These are phyloP conservation scores for Malus sylvestris DNA, from an alignment of 306 rosid genomes.

Conservation along the genomic window DNA sequence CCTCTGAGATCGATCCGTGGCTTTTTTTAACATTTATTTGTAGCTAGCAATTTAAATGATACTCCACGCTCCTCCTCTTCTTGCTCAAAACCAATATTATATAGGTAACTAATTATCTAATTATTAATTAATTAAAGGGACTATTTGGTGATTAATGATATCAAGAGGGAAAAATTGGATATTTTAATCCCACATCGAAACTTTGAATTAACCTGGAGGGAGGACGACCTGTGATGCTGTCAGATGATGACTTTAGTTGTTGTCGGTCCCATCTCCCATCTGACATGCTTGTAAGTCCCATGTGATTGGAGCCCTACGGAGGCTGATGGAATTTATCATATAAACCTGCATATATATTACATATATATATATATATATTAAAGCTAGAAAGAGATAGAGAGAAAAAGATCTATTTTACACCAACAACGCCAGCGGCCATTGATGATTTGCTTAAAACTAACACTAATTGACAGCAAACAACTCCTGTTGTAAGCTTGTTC, in stretches of 20 bases:
- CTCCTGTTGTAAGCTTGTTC: not conserved
- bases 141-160: not conserved
- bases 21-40: not conserved
- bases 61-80: not conserved
- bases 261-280: constrained; percentile 23
- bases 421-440: not conserved
- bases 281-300: constrained; percentile 33
- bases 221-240: constrained; percentile 3
- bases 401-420: not conserved
- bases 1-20: not conserved
- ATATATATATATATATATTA: not conserved
- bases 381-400: not conserved
- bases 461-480: constrained; percentile 10
- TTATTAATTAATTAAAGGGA: not conserved
- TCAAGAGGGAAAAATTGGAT: not conserved
- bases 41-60: not conserved
- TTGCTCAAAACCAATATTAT: not conserved
- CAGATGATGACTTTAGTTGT: constrained; percentile 18
- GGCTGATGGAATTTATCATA: not conserved
- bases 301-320: constrained; percentile 28
- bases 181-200: constrained; percentile 1
- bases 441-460: not conserved
- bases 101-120: not conserved
- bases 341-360: not conserved
- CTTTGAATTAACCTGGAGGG: not conserved